These are phyloP conservation scores for Hyaloscypha bicolor DNA, from an alignment of 495 filamentous ascomycete species.

Conservation along the genomic window DNA sequence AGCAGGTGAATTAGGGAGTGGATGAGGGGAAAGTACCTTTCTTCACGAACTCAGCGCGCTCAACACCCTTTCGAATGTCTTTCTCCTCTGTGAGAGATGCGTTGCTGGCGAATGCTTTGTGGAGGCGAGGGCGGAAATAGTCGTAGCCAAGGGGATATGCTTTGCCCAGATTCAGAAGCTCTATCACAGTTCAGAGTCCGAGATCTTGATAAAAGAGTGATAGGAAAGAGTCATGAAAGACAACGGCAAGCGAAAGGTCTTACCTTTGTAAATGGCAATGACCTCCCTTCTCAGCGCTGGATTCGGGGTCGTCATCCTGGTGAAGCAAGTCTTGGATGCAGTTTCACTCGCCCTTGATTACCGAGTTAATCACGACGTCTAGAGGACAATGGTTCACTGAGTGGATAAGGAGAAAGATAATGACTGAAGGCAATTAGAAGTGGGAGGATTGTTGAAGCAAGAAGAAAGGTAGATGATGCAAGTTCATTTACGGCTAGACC, in stretches of 20 bases:
- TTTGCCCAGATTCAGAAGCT: conserved; percentile 80
- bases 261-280: conserved; percentile 90
- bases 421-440: no score
- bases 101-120: conserved; percentile 81
- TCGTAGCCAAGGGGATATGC: conserved; percentile 86
- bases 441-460: neutral
- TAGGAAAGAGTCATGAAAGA: neutral
- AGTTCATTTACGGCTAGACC: neutral
- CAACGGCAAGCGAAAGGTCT: neutral
- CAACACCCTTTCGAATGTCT: conserved; percentile 74
- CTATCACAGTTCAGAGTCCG: conserved; percentile 40
- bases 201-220: no score
- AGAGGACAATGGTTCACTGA: no score
- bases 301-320: conserved; percentile 19
- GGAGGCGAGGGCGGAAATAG: conserved; percentile 80
- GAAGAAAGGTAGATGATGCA: neutral
- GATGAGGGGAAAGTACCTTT: conserved; percentile 61
- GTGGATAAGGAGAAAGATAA: no score
- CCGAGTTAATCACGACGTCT: neutral
- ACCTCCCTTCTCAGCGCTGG: conserved; percentile 72
- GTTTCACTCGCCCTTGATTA: neutral
- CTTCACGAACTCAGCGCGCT: conserved; percentile 82
- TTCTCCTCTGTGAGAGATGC: conserved; percentile 68
- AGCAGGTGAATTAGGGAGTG: conserved; percentile 8
- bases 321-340: neutral